Base-by-base conservation (phyloP, 1,284 basidiomycete species). In the Trametes hirsuta region DNA sequence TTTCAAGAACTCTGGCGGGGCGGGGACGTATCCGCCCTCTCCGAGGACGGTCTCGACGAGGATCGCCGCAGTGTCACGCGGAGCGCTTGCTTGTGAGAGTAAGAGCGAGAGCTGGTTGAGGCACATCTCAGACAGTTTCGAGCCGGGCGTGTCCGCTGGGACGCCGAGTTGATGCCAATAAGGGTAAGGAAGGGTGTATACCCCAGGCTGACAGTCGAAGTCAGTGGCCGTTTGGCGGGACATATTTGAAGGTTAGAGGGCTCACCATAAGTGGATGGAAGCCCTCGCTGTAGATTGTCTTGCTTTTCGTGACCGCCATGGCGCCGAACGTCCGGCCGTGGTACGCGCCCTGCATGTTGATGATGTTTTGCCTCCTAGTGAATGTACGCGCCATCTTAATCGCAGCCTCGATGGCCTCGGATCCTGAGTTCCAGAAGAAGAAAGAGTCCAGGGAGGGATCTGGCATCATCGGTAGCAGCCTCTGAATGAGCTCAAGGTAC, bases 351-450 rank as follows among this genome's bases (percentile, higher is more conserved):
- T 97, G 94, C 89, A 97, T 93, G 59, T 86, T 81, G 64, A 98
- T 94, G 64, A 98, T 85, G 72, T 97, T 95, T 72, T 94, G 93
- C 63, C 86, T 83, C 47, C 86, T 85, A 1, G 95, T 97, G 37
- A 88, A 79, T 15, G 76, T 74, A 41, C 95, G 84, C 1, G 93
- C 91, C 76, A 93, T 85, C 76, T 95, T 95, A 61, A 95, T 73
- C 1, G 90, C 80, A 1, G 87, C 93, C 76, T 97, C 93, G 41
- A 95, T 84, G 0, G 94, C 95, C 72, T 97, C 95, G 2, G 93
- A 90, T 14, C 94, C 95, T 5, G 94, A 97, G 80, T 95, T 98
- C 91, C 92, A 94, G 76, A 96, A 93, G 83, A 94, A 97, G 83
- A 98, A 96, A 18, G 93, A 93, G 75, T 96, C 91, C 45, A 98